These are phyloP conservation scores for Tubosaeta brunneosetosa DNA, from an alignment of 768 basidiomycete genomes.

Conservation along the genomic window DNA sequence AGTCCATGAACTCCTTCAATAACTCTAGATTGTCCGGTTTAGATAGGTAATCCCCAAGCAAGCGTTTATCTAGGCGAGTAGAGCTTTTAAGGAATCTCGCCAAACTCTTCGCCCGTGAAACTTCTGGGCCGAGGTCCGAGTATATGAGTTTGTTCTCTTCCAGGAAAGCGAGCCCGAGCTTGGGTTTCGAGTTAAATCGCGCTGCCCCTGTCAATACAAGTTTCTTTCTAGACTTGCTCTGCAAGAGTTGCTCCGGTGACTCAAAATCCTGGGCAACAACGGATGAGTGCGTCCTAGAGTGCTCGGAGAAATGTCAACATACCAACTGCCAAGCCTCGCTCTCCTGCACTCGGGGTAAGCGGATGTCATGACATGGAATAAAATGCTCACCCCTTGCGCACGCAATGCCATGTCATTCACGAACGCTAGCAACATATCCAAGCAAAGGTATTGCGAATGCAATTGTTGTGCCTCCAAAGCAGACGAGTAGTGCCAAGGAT, in stretches of 20 bases:
- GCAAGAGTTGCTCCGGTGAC: constrained; percentile 51
- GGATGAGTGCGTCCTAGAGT: constrained; percentile 1
- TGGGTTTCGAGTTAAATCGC: constrained; percentile 91
- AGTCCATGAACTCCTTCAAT: constrained; percentile 77
- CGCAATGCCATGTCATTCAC: constrained; percentile 85
- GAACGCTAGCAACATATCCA: constrained; percentile 83
- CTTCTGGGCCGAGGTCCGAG: constrained; percentile 50
- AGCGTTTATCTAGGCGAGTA: constrained; percentile 83
- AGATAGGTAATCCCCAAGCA: constrained; percentile 91
- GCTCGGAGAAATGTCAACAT: constrained; percentile 31
- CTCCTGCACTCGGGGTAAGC: constrained; percentile 29
- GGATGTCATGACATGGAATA: constrained; percentile 4
- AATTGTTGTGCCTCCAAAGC: constrained; percentile 61
- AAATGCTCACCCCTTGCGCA: constrained; percentile 40
- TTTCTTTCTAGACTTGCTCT: constrained; percentile 80
- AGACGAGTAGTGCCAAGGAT: constrained; percentile 59
- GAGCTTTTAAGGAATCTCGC: constrained; percentile 84
- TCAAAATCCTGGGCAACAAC: constrained; percentile 44
- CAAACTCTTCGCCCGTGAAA: constrained; percentile 61
- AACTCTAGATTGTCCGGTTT: constrained; percentile 82
- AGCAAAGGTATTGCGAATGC: constrained; percentile 78
- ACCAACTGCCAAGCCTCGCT: constrained; percentile 62
- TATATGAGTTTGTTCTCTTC: constrained; percentile 92
- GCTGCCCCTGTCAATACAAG: constrained; percentile 77
- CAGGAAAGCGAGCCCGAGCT: constrained; percentile 81